Conservation (phyloP, 345 rosid species). For the Bruguiera gymnorhiza region DNA sequence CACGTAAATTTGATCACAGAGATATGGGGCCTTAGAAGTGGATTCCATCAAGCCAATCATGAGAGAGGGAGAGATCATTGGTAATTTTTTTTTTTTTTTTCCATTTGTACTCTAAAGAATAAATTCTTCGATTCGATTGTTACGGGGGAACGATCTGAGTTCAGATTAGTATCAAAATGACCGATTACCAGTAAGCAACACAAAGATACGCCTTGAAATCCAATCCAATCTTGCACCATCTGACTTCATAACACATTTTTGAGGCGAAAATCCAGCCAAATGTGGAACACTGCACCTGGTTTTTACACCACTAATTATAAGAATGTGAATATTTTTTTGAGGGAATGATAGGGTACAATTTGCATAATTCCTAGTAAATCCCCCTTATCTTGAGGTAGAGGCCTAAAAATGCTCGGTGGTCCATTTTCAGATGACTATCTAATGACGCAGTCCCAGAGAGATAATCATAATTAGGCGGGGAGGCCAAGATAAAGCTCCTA, state of each 20-base stretch:
- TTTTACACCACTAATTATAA: too few relatives aligned
- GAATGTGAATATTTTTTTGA: not conserved
- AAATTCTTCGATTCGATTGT: too few relatives aligned
- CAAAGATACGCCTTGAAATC: not conserved
- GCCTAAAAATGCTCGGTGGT: not conserved
- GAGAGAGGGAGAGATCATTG: too few relatives aligned
- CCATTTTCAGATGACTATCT: not conserved
- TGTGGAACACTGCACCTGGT: too few relatives aligned
- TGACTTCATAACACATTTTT: not conserved
- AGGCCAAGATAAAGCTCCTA: not conserved
- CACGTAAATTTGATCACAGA: too few relatives aligned
- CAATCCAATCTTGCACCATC: not conserved
- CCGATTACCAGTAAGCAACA: not conserved
- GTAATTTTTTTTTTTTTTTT: too few relatives aligned
- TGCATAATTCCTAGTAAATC: not conserved
- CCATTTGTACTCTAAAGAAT: too few relatives aligned
- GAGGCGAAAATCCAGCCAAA: not conserved
- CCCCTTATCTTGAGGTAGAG: constrained; percentile 6
- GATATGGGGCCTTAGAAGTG: too few relatives aligned
- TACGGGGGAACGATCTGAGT: too few relatives aligned
- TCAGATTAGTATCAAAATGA: too few relatives aligned
- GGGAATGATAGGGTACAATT: not conserved
- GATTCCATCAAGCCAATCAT: too few relatives aligned
- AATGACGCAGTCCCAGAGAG: not conserved
- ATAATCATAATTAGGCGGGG: not conserved